A percentile compares a stretch with the other conserved stretches of the same genome.
These are phyloP conservation scores for Endoconidiophora polonica DNA, from an alignment of 2,329 filamentous ascomycete genomes.

Conservation along the genomic window DNA sequence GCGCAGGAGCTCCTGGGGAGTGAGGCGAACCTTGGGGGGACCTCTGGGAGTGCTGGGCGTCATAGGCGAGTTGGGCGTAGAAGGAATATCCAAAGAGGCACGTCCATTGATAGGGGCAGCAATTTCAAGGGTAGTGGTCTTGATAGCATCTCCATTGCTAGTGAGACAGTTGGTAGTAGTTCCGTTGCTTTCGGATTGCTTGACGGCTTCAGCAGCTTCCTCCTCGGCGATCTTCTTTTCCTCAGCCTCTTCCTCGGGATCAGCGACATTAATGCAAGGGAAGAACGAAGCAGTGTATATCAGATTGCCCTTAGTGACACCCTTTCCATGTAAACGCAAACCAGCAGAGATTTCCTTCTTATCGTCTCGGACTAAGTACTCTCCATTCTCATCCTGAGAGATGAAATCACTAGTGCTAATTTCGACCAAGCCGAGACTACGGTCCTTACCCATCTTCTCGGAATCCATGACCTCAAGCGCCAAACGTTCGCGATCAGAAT, in stretches of 20 bases:
- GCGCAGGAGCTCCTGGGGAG: constrained; percentile 61
- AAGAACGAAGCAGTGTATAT: constrained; percentile 80
- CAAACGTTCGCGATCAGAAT: constrained; percentile 67
- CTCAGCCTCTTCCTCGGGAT: constrained; percentile 71
- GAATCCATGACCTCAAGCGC: constrained; percentile 92
- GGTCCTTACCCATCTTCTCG: constrained; percentile 80
- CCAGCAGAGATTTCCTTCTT: constrained; percentile 51
- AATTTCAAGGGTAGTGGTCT: constrained; percentile 15
- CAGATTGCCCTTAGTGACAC: constrained; percentile 60
- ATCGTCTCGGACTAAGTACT: constrained; percentile 62
- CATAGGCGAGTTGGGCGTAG: constrained; percentile 24
- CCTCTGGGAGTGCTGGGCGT: constrained; percentile 24
- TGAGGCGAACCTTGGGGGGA: constrained; percentile 61
- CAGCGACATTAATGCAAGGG: constrained; percentile 69
- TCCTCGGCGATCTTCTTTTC: constrained; percentile 30
- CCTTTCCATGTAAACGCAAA: constrained; percentile 58
- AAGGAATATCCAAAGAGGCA: constrained; percentile 8
- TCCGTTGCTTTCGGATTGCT: constrained; percentile 17
- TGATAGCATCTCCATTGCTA: constrained; percentile 11
- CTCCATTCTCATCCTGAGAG: constrained; percentile 57
- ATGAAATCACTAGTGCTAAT: constrained; percentile 66
- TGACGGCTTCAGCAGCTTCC: constrained; percentile 17
- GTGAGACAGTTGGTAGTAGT: constrained; percentile 5
- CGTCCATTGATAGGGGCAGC: constrained; percentile 8
- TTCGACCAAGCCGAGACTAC: constrained; percentile 69